Conservation (phyloP, 352 stramenopile species). For the Peronospora belbahrii region DNA sequence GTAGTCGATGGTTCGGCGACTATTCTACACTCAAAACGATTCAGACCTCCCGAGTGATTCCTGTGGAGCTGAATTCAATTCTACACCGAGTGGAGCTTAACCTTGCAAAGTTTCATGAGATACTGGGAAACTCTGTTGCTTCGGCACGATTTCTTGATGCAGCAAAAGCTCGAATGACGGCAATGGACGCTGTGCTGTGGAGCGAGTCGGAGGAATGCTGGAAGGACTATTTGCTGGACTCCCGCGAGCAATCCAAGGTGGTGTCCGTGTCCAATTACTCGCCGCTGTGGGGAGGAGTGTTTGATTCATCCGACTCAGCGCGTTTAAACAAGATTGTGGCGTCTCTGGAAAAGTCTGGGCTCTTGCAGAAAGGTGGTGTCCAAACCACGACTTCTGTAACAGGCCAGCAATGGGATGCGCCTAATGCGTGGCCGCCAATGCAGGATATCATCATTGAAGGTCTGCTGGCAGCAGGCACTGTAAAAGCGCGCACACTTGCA, state of each 20-base stretch:
- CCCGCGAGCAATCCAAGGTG: slow-evolving; percentile 30
- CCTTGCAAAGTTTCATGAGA: slow-evolving; percentile 44
- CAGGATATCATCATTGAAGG: slow-evolving; percentile 79
- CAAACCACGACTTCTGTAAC: slow-evolving; percentile 59
- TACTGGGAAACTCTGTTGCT: slow-evolving; percentile 30
- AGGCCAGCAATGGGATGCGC: slow-evolving; percentile 82
- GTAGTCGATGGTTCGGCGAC: slow-evolving; percentile 69
- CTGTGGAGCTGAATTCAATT: slow-evolving; percentile 83
- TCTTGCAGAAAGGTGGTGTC: slow-evolving; percentile 57
- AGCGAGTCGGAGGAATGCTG: slow-evolving; percentile 40
- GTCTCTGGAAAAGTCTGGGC: slow-evolving; percentile 42
- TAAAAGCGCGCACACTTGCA: slow-evolving; percentile 34
- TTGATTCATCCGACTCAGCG: slow-evolving; percentile 33
- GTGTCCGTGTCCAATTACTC: slow-evolving; percentile 60
- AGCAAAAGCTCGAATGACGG: slow-evolving; percentile 21
- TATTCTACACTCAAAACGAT: slow-evolving; percentile 35
- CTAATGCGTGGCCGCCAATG: slow-evolving; percentile 79
- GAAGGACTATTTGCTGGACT: slow-evolving; percentile 69
- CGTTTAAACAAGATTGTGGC: slow-evolving; percentile 35
- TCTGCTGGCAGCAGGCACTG: slow-evolving; percentile 34
- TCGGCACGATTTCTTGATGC: slow-evolving; percentile 21
- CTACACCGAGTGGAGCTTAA: slow-evolving; percentile 72
- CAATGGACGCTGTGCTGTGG: slow-evolving; percentile 71
- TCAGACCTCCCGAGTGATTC: slow-evolving; percentile 53
- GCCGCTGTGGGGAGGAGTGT: slow-evolving; percentile 67